phyloP scores from a whole-genome alignment of 208 protist species.

The Naegleria lovaniensis region DNA sequence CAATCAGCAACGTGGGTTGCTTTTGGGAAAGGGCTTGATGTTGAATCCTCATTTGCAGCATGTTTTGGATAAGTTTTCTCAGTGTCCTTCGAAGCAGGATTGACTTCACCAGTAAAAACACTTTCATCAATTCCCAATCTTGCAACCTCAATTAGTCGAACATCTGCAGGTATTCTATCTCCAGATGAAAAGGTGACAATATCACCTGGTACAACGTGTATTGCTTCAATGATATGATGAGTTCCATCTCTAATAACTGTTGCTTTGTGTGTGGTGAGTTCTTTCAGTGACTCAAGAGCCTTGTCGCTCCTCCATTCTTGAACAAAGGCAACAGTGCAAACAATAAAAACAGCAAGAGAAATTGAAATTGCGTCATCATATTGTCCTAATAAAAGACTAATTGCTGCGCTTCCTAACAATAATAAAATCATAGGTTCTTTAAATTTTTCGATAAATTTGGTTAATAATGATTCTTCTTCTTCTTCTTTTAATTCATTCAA shows the following conservation, averaged over 20 bases:
- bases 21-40: slow-evolving; percentile 6
- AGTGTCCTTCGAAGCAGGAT: slow-evolving; percentile 45
- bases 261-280: not conserved
- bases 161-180: slow-evolving; percentile 17
- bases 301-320: slow-evolving; percentile 18
- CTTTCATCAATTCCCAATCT: not conserved
- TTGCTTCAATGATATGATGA: slow-evolving; percentile 26
- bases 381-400: not conserved
- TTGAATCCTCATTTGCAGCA: not conserved
- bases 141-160: not conserved
- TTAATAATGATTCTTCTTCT: not conserved
- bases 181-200: not conserved
- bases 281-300: not conserved
- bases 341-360: slow-evolving; percentile 16
- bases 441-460: slow-evolving; percentile 21
- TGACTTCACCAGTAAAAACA: slow-evolving; percentile 48
- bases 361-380: slow-evolving; percentile 25
- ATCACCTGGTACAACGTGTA: slow-evolving; percentile 19
- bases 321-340: slow-evolving; percentile 18
- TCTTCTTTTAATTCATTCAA: slow-evolving; percentile 22
- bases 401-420: not conserved
- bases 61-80: slow-evolving; percentile 32
- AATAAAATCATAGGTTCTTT: slow-evolving; percentile 27
- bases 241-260: slow-evolving; percentile 29
- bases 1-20: not conserved